Conservation (phyloP, 2,329 filamentous ascomycete genomes). For the Alternaria hordeiaustralica region DNA sequence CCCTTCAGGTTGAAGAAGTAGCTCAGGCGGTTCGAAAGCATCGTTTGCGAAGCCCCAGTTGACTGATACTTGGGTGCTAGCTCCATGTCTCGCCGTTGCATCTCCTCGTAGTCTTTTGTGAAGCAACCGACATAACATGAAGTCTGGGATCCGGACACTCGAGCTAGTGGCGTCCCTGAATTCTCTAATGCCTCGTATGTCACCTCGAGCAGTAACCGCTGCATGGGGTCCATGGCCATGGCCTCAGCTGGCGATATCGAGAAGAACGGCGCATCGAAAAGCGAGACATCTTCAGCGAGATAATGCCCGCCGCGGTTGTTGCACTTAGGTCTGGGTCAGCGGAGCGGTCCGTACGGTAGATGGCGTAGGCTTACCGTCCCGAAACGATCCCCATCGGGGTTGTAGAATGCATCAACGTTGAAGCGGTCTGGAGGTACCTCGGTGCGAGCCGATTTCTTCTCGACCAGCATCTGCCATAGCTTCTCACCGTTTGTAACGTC, state of each 20-base stretch:
- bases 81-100: conserved; percentile 22
- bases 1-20: conserved; percentile 33
- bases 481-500: conserved; percentile 19
- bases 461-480: conserved; percentile 21
- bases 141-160: conserved; percentile 23
- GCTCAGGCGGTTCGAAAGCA: conserved; percentile 21
- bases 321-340: conserved; percentile 1
- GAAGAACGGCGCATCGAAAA: conserved; percentile 36
- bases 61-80: conserved; percentile 20
- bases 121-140: conserved; percentile 28
- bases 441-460: conserved; percentile 13
- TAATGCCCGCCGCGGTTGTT: conserved; percentile 28
- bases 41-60: conserved; percentile 14
- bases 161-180: conserved; percentile 17
- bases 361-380: conserved; percentile 9
- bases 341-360: not conserved
- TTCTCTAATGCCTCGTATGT: conserved; percentile 34
- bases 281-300: conserved; percentile 23
- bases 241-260: conserved; percentile 25
- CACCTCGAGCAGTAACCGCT: conserved; percentile 31
- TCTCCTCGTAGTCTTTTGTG: conserved; percentile 25
- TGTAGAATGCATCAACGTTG: conserved; percentile 24
- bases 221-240: conserved; percentile 34
- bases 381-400: conserved; percentile 19
- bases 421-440: conserved; percentile 18